Conservation (phyloP, 2,329 filamentous ascomycete species). For the Meredithiella fracta region DNA sequence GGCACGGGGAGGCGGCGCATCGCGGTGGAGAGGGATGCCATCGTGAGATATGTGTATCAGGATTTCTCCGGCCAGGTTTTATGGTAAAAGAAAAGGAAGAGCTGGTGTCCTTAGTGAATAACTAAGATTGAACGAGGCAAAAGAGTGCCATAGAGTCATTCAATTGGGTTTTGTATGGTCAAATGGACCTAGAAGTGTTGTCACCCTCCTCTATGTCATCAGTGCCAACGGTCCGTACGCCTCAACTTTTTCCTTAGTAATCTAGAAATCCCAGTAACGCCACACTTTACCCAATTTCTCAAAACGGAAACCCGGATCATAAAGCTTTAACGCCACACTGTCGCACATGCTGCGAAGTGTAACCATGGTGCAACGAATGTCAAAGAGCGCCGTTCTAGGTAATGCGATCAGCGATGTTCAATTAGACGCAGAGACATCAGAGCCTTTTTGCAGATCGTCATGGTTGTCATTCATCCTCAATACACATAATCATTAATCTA, state of each 20-base stretch:
- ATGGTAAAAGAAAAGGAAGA: background rate
- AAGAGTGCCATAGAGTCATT: background rate
- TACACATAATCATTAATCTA: too few species aligned
- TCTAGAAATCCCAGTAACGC: background rate
- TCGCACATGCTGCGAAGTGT: background rate
- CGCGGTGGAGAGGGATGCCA: slow-evolving; percentile 9
- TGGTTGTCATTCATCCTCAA: too few species aligned
- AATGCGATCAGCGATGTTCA: too few species aligned
- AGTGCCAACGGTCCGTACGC: background rate
- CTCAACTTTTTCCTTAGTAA: background rate
- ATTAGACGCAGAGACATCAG: too few species aligned
- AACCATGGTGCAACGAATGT: too few species aligned
- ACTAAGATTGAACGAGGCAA: background rate
- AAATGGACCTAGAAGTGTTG: background rate
- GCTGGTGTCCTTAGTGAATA: background rate
- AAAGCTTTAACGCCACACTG: background rate
- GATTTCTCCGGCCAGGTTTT: background rate
- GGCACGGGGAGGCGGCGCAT: slow-evolving; percentile 28
- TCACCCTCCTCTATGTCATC: background rate
- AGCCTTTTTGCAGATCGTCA: too few species aligned
- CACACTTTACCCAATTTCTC: background rate
- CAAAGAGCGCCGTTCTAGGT: too few species aligned
- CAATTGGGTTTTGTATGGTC: background rate
- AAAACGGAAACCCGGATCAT: background rate
- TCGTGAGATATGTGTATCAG: background rate